Evolutionary conservation across 306 rosid species (phyloP).

Genomic region (Herpetospermum pedunculosum): DNA sequence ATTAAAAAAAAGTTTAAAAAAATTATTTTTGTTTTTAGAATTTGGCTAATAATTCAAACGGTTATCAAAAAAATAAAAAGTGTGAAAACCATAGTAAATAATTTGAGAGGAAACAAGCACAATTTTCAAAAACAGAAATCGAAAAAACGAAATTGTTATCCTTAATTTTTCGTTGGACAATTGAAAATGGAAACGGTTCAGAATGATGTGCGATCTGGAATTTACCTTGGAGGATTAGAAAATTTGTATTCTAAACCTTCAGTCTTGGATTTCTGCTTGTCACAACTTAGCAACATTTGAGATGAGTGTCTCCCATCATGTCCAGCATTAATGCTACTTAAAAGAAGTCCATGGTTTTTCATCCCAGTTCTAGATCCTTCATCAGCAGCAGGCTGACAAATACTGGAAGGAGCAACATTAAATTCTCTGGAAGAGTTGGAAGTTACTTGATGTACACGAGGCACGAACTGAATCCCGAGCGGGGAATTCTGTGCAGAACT

Average conservation of each 20-base stretch:
- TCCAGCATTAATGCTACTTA: constrained; percentile 40
- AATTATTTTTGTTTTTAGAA: not conserved
- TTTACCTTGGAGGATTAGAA: constrained; percentile 46
- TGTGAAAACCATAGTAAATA: no score
- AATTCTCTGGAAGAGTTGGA: constrained; percentile 53
- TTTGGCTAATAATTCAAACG: not conserved
- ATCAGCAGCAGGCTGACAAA: constrained; percentile 79
- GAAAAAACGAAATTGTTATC: no score
- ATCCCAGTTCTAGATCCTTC: constrained; percentile 97
- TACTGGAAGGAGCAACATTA: constrained; percentile 53
- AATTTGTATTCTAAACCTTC: constrained; percentile 43
- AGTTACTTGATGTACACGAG: constrained; percentile 31
- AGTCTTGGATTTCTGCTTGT: constrained; percentile 45
- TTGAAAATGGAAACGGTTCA: not conserved
- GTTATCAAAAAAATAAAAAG: no score
- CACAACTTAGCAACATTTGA: constrained; percentile 30
- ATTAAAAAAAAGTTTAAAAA: rapidly evolving
- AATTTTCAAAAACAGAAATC: not conserved
- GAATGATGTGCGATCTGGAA: not conserved
- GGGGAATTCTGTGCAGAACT: constrained; percentile 49
- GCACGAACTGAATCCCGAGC: constrained; percentile 45
- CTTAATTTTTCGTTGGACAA: not conserved
- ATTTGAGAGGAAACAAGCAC: not conserved
- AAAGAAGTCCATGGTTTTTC: constrained; percentile 56
- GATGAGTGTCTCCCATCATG: constrained; percentile 33